A percentile compares a stretch with the other conserved stretches of the same genome.
phyloP scores from a whole-genome alignment of 192 early-diverging fungal genomes.

The Piromyces sp. region DNA sequence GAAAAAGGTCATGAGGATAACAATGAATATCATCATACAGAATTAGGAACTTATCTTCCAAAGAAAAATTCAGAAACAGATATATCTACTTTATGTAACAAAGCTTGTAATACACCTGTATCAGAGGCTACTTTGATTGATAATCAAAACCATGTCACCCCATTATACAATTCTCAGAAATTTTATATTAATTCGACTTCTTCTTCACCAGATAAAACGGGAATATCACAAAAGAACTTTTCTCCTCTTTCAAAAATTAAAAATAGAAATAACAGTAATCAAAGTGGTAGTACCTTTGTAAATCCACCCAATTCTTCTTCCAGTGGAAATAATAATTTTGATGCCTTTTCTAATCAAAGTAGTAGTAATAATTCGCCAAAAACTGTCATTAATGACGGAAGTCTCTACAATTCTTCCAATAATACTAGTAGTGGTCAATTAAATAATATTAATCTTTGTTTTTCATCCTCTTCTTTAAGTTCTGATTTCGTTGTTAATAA shows the following conservation, averaged over 20 bases:
- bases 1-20: background rate
- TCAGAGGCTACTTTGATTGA: background rate
- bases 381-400: background rate
- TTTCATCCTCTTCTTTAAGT: background rate
- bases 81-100: background rate
- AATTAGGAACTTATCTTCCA: background rate
- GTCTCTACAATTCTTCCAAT: background rate
- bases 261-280: background rate
- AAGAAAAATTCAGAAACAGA: background rate
- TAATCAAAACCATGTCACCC: background rate
- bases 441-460: background rate
- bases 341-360: background rate
- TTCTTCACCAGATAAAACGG: background rate
- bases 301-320: background rate
- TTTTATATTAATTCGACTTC: background rate
- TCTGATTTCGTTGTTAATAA: background rate
- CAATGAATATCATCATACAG: background rate
- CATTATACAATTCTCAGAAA: background rate
- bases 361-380: background rate
- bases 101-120: background rate
- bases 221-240: background rate
- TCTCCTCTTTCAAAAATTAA: background rate
- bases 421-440: background rate
- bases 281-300: background rate
- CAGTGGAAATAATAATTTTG: background rate